These are phyloP conservation scores for Leishmania tarentolae DNA, from an alignment of 208 protist species.

Conservation along the genomic window DNA sequence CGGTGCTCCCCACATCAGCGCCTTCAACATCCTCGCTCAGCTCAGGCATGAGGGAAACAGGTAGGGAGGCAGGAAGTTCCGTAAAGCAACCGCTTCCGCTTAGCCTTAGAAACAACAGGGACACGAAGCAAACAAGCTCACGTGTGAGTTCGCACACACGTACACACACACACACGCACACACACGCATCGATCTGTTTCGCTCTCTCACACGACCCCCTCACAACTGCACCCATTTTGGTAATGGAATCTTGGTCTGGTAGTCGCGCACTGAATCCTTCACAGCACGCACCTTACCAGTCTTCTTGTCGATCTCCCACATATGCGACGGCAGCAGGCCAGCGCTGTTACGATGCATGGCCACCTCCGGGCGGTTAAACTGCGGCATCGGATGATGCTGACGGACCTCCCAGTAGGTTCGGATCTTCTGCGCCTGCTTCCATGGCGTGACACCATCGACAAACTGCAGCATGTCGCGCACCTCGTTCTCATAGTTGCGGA, in stretches of 20 bases:
- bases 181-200: background rate
- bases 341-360: constrained; percentile 90
- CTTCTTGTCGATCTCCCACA: constrained; percentile 93
- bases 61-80: background rate
- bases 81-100: background rate
- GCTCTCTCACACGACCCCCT: background rate
- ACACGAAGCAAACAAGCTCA: background rate
- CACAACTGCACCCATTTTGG: constrained; percentile 89
- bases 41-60: background rate
- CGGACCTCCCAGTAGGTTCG: constrained; percentile 92
- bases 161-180: background rate
- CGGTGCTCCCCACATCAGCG: background rate
- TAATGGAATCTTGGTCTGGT: constrained; percentile 82
- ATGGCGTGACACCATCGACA: constrained; percentile 88
- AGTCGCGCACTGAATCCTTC: constrained; percentile 92
- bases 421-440: constrained; percentile 91
- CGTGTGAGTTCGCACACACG: background rate
- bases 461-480: constrained; percentile 88
- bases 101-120: background rate
- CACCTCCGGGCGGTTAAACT: constrained; percentile 89
- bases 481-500: constrained; percentile 90
- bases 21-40: background rate
- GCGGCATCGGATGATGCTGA: constrained; percentile 88
- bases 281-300: constrained; percentile 88
- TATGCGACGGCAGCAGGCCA: constrained; percentile 76